Evolutionary conservation across 371 early-diverging fungal species (phyloP).

Genomic region (Mucor sp.): DNA sequence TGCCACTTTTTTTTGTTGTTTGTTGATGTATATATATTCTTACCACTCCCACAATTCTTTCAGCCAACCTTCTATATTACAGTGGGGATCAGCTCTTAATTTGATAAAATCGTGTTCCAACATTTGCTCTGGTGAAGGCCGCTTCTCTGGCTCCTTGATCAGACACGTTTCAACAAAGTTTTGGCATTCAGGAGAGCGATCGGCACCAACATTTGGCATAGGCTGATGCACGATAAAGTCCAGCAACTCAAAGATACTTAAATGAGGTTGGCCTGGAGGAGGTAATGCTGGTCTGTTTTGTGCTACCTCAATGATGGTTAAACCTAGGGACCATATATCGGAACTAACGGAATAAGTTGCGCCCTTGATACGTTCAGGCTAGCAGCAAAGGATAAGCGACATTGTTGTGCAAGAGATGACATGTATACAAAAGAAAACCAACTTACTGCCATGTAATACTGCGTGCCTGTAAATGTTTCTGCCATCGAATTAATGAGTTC

Average conservation of each 20-base stretch:
- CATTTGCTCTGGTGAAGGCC: slow-evolving; percentile 80
- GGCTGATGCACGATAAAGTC: slow-evolving; percentile 89
- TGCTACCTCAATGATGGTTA: slow-evolving; percentile 93
- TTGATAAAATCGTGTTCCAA: slow-evolving; percentile 63
- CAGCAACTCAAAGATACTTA: slow-evolving; percentile 87
- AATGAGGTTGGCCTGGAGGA: slow-evolving; percentile 59
- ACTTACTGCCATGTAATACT: slow-evolving; percentile 94
- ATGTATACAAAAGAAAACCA: too few relatives aligned
- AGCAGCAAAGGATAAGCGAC: slow-evolving; percentile 19
- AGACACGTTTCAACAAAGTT: slow-evolving; percentile 77
- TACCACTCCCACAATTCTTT: slow-evolving; percentile 58
- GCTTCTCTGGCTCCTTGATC: slow-evolving; percentile 72
- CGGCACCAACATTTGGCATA: slow-evolving; percentile 71
- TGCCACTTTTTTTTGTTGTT: background rate
- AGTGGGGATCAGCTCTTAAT: slow-evolving; percentile 38
- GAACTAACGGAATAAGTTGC: slow-evolving; percentile 85
- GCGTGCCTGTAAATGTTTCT: slow-evolving; percentile 94
- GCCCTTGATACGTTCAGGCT: slow-evolving; percentile 96
- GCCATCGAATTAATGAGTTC: slow-evolving; percentile 90
- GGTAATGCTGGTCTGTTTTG: slow-evolving; percentile 88
- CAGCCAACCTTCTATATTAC: slow-evolving; percentile 49
- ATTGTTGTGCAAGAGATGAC: background rate
- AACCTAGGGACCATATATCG: slow-evolving; percentile 94
- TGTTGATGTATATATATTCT: background rate
- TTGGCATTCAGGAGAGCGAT: slow-evolving; percentile 64